Base-by-base conservation (phyloP, 2,329 filamentous ascomycete genomes). In the Dryadomyces quercivorus region DNA sequence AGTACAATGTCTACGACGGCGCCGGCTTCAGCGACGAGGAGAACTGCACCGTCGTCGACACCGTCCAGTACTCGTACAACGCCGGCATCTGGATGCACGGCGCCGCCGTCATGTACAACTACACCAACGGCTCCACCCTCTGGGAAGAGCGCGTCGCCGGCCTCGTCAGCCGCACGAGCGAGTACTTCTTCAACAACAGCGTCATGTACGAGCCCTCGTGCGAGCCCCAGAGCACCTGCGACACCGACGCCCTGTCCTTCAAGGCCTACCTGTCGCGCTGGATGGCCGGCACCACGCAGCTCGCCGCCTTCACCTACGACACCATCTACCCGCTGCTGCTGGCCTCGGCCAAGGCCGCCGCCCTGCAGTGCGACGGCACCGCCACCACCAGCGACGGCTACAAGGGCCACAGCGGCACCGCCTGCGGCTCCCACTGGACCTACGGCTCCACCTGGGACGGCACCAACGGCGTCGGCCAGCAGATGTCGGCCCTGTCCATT, bases 401-500 rank as follows among this genome's bases (percentile, higher is more conserved):
- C 50, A 52, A 46, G 26, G 79, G 81, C 10, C 65, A 80, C 50
- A 76, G 76, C 58, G 85, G 81, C 80, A 74, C 73, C 21, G 48
- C 51, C 8, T 51, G 56, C 40, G 57, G 55, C 38, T n/a, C 6
- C 2, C 36, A 44, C 38, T 54, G 52, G 52, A 34, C n/a, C 36
- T 9, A 42, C 21, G 36, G 21, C 36, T 16, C 13, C 5, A 44
- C 36, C 3, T 85, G 76, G 66, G 81, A 86, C 63, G 78, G 79
- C 22, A 72, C 71, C 1, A 75, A 72, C 7, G 84, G 83, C 7
- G 76, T 86, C 2, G 84, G 84, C 5, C 82, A 86, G 65, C 82
- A 86, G 66, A 87, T 88, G 84, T 75, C 79, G 1, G 82, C 79
- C 2, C 70, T 87, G 64, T 81, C 86, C 62, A 73, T 85, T 10